These are phyloP conservation scores for Pichia phayaonensis DNA, from an alignment of 805 yeast species.

Conservation along the genomic window DNA sequence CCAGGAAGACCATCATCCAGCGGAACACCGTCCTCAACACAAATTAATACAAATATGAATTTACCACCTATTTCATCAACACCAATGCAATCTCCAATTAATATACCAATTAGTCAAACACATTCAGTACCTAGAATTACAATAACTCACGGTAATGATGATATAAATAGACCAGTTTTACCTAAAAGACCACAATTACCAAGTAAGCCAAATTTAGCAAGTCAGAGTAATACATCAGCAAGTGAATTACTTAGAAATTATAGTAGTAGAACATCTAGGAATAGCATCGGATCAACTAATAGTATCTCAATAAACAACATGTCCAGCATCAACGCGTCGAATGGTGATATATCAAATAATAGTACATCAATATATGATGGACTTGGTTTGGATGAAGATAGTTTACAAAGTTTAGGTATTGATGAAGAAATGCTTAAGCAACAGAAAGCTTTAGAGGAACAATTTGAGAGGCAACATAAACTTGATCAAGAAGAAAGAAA, in stretches of 20 bases:
- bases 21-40: not conserved
- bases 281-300: not conserved
- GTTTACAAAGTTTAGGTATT: slow-evolving; percentile 3
- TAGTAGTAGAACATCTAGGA: slow-evolving; percentile 2
- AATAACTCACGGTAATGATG: not conserved
- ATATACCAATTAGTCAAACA: not conserved
- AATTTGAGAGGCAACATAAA: not conserved
- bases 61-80: not conserved
- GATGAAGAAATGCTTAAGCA: slow-evolving; percentile 7
- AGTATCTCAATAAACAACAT: not conserved
- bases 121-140: slow-evolving; percentile 1
- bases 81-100: not conserved
- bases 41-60: not conserved
- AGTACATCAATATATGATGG: not conserved
- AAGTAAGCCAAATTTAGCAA: slow-evolving; percentile 1
- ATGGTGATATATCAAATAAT: not conserved
- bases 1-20: not conserved
- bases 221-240: not conserved
- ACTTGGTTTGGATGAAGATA: slow-evolving; percentile 4
- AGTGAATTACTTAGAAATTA: slow-evolving; percentile 4
- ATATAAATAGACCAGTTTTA: not conserved
- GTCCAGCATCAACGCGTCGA: not conserved
- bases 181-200: slow-evolving; percentile 6
- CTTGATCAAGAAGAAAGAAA: not conserved
- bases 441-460: slow-evolving; percentile 5